Evolutionary conservation across 495 filamentous ascomycete species (phyloP), one percentile per base, ranked within the genome.

Genomic region (Delitschia confertaspora): DNA sequence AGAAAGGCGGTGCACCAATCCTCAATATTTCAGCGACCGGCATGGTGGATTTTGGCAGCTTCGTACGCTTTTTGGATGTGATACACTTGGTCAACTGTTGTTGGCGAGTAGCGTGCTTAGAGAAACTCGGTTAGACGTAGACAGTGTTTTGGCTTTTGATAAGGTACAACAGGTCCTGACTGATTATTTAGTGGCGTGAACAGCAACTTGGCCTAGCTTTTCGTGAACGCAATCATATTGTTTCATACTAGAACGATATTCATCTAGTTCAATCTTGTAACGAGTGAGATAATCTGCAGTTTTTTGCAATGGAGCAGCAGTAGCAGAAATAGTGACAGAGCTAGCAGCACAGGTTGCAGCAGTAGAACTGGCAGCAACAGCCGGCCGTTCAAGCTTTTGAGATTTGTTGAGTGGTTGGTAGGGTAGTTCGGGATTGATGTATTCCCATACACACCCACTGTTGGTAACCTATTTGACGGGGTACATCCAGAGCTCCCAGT

Each of bases 1-100:
- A 43, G 30, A 24, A 31, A 32, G 4, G 10, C 21, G 17, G 25
- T 40, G 39, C 39, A 43, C 39, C 39, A 43, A 18, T 43, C 39
- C 39, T 43, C 17, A 16, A 43, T 43, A 24, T 43, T 43, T 17
- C 8, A 21, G 11, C 17, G 26, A 3, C 26, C 3, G 3, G 39
- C 14, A 33, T 33, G 13, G 13, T 32, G 20, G 39, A 43, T 23
- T 27, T 33, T 43, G 27, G 26, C 39, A 4, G 26, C 10, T 21
- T 43, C 30, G 19, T 43, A 43, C 14, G 16, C 26, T 20, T 43
- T 17, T 24, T 31, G 30, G 4, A 43, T 20, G 9, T 11, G 39
- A 20, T 35, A 31, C 20, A 32, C 30, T 43, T 43, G 27, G 19
- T 34, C 30, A 6, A 20, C 3, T 11, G 3, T 31, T 3, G 39